Evolutionary conservation across 2,329 filamentous ascomycete genomes (phyloP).

Genomic region (Mariannaea sp.): DNA sequence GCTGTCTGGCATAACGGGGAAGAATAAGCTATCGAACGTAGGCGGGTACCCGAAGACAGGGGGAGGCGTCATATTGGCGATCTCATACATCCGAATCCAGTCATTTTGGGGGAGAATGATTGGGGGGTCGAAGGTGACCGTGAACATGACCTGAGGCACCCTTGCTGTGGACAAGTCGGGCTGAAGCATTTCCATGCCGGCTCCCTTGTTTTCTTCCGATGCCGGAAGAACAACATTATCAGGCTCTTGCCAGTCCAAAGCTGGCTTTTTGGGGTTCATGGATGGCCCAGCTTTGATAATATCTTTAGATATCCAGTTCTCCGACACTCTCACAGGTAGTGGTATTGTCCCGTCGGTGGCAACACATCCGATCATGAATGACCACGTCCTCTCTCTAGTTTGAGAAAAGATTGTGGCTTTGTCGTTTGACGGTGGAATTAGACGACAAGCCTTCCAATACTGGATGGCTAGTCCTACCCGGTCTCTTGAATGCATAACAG

Average conservation of each 20-base stretch:
- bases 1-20: conserved; percentile 56
- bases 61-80: conserved; percentile 54
- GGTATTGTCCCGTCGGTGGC: conserved; percentile 50
- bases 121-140: conserved; percentile 75
- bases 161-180: conserved; percentile 52
- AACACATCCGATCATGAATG: conserved; percentile 69
- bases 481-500: conserved; percentile 70
- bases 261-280: conserved; percentile 47
- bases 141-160: conserved; percentile 74
- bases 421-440: conserved; percentile 47
- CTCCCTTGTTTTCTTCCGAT: conserved; percentile 53
- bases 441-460: conserved; percentile 73
- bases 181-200: conserved; percentile 59
- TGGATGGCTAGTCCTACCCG: conserved; percentile 73
- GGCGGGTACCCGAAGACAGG: conserved; percentile 44
- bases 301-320: conserved; percentile 72
- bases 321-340: conserved; percentile 71
- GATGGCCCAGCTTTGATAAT: conserved; percentile 62
- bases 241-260: conserved; percentile 76
- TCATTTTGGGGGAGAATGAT: conserved; percentile 69
- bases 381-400: conserved; percentile 62
- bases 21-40: conserved; percentile 62
- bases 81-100: conserved; percentile 65
- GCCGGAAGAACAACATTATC: conserved; percentile 63
- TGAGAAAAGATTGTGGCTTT: conserved; percentile 46